These are phyloP conservation scores for Populus hybrid DNA, from an alignment of 441 rosid species.

Conservation along the genomic window DNA sequence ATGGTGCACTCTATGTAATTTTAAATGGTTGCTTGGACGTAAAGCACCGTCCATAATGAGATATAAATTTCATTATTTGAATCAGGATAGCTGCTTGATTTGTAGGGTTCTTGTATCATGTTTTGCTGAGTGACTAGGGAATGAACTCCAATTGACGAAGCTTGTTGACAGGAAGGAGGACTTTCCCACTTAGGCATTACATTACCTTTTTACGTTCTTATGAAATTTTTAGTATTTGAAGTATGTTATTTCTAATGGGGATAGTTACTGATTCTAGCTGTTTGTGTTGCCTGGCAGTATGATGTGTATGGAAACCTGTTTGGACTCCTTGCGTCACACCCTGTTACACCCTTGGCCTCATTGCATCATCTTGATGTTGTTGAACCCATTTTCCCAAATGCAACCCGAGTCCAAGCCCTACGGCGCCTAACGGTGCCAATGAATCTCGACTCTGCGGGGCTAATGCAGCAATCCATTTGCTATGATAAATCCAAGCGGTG, in stretches of 20 bases:
- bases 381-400: constrained; percentile 86
- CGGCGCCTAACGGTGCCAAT: constrained; percentile 53
- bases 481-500: constrained; percentile 64
- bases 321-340: constrained; percentile 93
- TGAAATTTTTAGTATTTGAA: not conserved
- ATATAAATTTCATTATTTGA: not conserved
- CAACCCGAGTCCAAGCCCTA: constrained; percentile 74
- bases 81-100: not conserved
- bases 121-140: not conserved
- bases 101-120: not conserved
- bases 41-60: not conserved
- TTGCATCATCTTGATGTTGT: constrained; percentile 92
- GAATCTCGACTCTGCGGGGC: constrained; percentile 73
- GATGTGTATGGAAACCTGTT: constrained; percentile 94
- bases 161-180: not conserved
- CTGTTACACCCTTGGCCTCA: constrained; percentile 78
- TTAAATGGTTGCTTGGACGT: not conserved
- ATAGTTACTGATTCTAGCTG: constrained; percentile 14
- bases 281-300: constrained; percentile 46
- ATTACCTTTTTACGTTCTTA: not conserved
- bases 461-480: constrained; percentile 96
- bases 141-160: not conserved
- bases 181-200: not conserved
- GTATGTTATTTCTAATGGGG: not conserved
- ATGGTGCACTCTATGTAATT: not conserved